Evolutionary conservation across 2,329 filamentous ascomycete species (phyloP), one percentile per base, ranked within the genome.

Genomic region (Pyrenophora seminiperda): DNA sequence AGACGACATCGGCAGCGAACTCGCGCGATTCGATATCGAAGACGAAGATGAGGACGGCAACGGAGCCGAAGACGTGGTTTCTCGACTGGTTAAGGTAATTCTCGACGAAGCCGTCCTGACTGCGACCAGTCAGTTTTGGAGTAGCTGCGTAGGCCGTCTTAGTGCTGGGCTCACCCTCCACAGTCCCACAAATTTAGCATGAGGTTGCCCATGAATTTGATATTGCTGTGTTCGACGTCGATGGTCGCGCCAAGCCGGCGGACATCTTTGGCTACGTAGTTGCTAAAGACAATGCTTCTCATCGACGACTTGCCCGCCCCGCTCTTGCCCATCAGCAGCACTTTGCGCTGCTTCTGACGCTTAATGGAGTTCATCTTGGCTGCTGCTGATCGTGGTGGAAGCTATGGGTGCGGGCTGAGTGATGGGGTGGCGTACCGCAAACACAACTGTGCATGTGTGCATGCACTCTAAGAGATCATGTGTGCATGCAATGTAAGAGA

Each of bases 141-240:
- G 11, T 14, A n/a, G 33, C 29, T 14, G 11, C 33, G n/a, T 27
- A 45, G 19, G 45, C 15, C 20, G 36, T 19, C 17, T 13, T 13
- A 6, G 15, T 13, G 24, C 9, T 41, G 37, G 18, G 52, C 82
- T 76, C 67, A 88, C 86, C 87, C 94, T 77, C 94, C 94, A 73
- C 94, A 99, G 76, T 99, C 94, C 94, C 94, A 99, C 14, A 99
- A 83, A 75, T 99, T 97, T 64, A 99, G 83, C 45, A 94, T 97
- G 44, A 99, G 81, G 74, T 97, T 97, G 44, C 94, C 94, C 77
- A 99, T 89, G 77, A 99, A 99, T 75, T 96, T 96, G 76, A 97
- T 94, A 77, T 97, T 94, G 56, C 91, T 97, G 67, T 97, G 89
- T 75, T 99, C 94, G 53, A 99, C 94, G 72, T 99, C 94, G 71